phyloP scores from a whole-genome alignment of 179 eudicot species.

The Camellia oleifera region DNA sequence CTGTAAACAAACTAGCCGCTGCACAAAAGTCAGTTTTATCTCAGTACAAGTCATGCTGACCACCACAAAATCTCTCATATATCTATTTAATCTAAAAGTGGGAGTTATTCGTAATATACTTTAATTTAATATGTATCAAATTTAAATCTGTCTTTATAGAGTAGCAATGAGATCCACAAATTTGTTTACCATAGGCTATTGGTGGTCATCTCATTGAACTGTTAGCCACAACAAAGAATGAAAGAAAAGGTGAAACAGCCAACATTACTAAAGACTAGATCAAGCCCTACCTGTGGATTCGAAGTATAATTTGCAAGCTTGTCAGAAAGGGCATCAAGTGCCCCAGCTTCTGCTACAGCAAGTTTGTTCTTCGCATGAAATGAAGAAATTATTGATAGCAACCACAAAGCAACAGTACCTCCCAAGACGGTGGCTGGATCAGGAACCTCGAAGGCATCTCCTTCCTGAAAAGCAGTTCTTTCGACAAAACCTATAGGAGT shows the following conservation, averaged over 20 bases:
- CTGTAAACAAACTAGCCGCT: not conserved
- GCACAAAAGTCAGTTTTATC: not conserved
- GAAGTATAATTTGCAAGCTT: conserved; percentile 54
- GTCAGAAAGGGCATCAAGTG: conserved; percentile 57
- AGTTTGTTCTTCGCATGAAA: conserved; percentile 41
- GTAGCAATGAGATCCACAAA: not conserved
- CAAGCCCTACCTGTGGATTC: conserved; percentile 46
- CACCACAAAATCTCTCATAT: not conserved
- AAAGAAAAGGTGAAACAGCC: not conserved
- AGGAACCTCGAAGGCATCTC: conserved; percentile 47
- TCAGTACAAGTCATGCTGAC: not conserved
- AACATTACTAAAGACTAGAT: conserved; percentile 14
- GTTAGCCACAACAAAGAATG: not conserved
- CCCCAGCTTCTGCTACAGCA: conserved; percentile 65
- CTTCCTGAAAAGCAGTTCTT: conserved; percentile 53
- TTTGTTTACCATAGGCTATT: not conserved
- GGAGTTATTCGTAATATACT: not conserved
- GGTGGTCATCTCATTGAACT: not conserved
- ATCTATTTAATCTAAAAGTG: not conserved
- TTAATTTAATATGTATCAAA: not conserved
- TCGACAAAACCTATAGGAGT: conserved; percentile 46
- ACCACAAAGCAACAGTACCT: conserved; percentile 67
- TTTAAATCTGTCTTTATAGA: not conserved
- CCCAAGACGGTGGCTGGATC: conserved; percentile 73
- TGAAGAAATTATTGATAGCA: conserved; percentile 63